Conservation (phyloP, 352 stramenopile genomes). For the Phytophthora quininea region DNA sequence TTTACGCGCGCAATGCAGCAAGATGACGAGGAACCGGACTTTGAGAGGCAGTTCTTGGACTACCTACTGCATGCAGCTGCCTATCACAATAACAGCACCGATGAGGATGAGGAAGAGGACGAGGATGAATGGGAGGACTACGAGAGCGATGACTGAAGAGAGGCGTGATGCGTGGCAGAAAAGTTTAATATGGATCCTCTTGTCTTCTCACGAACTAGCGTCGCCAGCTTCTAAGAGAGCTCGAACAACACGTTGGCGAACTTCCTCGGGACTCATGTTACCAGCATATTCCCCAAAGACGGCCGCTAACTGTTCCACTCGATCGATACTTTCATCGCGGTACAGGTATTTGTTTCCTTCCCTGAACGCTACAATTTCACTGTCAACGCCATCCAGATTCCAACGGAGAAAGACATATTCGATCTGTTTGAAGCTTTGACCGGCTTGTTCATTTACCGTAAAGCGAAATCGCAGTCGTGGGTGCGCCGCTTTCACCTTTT, state of each 20-base stretch:
- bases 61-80: neutral
- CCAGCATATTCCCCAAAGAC: too few relatives aligned
- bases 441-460: slow-evolving; percentile 3
- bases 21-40: neutral
- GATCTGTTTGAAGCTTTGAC: slow-evolving; percentile 12
- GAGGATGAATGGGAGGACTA: neutral
- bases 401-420: too few relatives aligned
- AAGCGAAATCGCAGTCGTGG: slow-evolving; percentile 5
- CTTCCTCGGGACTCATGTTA: too few relatives aligned
- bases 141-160: neutral
- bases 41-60: neutral
- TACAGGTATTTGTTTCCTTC: too few relatives aligned
- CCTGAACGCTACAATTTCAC: too few relatives aligned
- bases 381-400: too few relatives aligned
- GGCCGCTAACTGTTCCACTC: too few relatives aligned
- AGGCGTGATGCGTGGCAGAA: neutral
- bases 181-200: neutral
- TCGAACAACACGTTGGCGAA: too few relatives aligned
- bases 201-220: too few relatives aligned
- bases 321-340: too few relatives aligned
- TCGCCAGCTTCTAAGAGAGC: too few relatives aligned
- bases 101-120: neutral
- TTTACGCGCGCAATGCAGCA: neutral
- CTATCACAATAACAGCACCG: neutral
- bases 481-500: slow-evolving; percentile 14